Evolutionary conservation across 2,329 filamentous ascomycete species (phyloP).

Genomic region (Verticillium nonalfalfae): DNA sequence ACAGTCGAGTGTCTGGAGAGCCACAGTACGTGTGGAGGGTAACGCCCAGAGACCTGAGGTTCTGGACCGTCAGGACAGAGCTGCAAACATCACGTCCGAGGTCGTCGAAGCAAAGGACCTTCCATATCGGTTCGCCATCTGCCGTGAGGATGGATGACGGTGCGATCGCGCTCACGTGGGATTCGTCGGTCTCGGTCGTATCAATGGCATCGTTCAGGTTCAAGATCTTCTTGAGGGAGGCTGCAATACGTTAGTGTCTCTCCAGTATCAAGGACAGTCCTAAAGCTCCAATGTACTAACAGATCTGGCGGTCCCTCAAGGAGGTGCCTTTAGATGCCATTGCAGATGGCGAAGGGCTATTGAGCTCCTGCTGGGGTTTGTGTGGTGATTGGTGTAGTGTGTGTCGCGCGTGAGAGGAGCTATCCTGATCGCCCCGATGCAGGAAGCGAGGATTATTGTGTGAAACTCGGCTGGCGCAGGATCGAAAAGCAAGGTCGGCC

Average conservation of each 20-base stretch:
- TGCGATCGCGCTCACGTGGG: slow-evolving; percentile 50
- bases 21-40: slow-evolving; percentile 79
- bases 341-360: slow-evolving; percentile 13
- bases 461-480: background rate
- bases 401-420: background rate
- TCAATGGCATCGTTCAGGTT: slow-evolving; percentile 78
- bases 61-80: slow-evolving; percentile 89
- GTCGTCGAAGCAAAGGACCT: slow-evolving; percentile 93
- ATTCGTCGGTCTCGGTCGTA: slow-evolving; percentile 55
- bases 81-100: slow-evolving; percentile 90
- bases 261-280: background rate
- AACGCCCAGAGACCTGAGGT: slow-evolving; percentile 88
- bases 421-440: background rate
- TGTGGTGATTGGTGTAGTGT: background rate
- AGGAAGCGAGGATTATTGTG: background rate
- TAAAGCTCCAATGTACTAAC: slow-evolving; percentile 18
- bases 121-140: slow-evolving; percentile 93
- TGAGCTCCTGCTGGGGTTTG: slow-evolving; percentile 8
- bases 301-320: slow-evolving; percentile 45
- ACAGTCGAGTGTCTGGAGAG: background rate
- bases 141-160: slow-evolving; percentile 74
- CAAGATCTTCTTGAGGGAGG: slow-evolving; percentile 89
- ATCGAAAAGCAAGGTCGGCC: background rate
- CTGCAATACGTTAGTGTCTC: slow-evolving; percentile 33
- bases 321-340: slow-evolving; percentile 42